phyloP scores from a whole-genome alignment of 176 grass and related monocot genomes.

The Triticum monococcum region DNA sequence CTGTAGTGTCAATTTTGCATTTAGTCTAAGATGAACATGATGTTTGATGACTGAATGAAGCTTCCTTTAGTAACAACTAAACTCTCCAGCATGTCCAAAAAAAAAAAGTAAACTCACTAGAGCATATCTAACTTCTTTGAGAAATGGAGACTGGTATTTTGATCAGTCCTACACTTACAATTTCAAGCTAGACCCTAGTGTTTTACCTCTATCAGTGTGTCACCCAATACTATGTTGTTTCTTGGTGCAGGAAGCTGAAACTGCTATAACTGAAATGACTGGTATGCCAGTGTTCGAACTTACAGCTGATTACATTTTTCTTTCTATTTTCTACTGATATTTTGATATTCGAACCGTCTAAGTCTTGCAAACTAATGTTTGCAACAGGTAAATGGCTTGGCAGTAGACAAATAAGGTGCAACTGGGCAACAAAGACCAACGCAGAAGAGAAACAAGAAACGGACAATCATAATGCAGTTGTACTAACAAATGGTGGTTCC shows the following conservation, averaged over 20 bases:
- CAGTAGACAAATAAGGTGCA: slow-evolving; percentile 79
- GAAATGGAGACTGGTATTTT: background rate
- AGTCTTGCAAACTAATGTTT: slow-evolving; percentile 16
- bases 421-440: slow-evolving; percentile 77
- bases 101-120: background rate
- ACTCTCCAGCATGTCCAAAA: no score
- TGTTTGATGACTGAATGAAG: slow-evolving; percentile 5
- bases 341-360: slow-evolving; percentile 19
- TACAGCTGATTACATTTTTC: background rate
- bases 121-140: background rate
- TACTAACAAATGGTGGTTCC: slow-evolving; percentile 63
- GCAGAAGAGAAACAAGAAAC: slow-evolving; percentile 77
- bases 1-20: background rate
- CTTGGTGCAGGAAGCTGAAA: slow-evolving; percentile 75
- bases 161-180: background rate
- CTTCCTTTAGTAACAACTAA: background rate
- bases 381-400: slow-evolving; percentile 80
- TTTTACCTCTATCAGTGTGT: background rate
- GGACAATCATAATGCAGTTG: slow-evolving; percentile 71
- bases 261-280: slow-evolving; percentile 79
- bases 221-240: slow-evolving; percentile 8
- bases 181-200: background rate
- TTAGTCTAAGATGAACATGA: slow-evolving; percentile 5
- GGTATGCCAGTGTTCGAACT: slow-evolving; percentile 35
- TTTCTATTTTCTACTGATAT: background rate